These are phyloP conservation scores for Emericellopsis atlantica DNA, from an alignment of 2,329 filamentous ascomycete genomes.

Conservation along the genomic window DNA sequence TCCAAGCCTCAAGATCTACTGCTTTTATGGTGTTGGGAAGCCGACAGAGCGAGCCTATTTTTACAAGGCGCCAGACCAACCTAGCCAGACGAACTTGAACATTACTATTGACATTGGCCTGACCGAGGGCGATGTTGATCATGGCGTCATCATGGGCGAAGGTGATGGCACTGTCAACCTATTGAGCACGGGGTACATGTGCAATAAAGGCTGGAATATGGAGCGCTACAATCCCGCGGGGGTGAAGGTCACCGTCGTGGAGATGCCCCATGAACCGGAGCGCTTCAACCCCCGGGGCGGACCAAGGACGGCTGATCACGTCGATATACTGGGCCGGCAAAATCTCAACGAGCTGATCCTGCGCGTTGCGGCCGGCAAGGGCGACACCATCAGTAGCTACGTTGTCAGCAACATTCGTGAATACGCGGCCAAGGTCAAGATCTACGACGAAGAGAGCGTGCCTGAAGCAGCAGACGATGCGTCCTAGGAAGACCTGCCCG, in stretches of 20 bases:
- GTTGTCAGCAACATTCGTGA: constrained; percentile 71
- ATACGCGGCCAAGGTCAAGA: constrained; percentile 73
- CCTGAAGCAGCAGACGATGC: constrained; percentile 2
- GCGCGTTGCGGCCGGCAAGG: constrained; percentile 72
- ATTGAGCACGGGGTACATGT: constrained; percentile 93
- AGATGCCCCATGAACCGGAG: constrained; percentile 96
- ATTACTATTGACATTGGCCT: constrained; percentile 60
- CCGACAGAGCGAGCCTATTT: constrained; percentile 88
- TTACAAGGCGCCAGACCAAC: constrained; percentile 59
- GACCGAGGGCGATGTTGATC: constrained; percentile 54
- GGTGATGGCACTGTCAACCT: constrained; percentile 93
- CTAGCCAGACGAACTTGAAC: constrained; percentile 54
- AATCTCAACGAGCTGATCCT: constrained; percentile 86
- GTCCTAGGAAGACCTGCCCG: not conserved
- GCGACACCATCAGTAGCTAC: constrained; percentile 63
- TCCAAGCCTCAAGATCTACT: constrained; percentile 86
- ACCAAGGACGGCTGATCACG: constrained; percentile 71
- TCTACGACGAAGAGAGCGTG: constrained; percentile 51
- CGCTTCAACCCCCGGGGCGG: constrained; percentile 72
- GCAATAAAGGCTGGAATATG: constrained; percentile 85
- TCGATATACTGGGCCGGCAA: constrained; percentile 85
- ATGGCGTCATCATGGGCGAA: constrained; percentile 89
- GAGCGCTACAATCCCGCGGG: constrained; percentile 86
- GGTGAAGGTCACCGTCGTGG: constrained; percentile 69
- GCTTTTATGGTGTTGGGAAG: constrained; percentile 94